phyloP scores from a whole-genome alignment of 176 grass and related monocot species.

The Leersia perrieri region DNA sequence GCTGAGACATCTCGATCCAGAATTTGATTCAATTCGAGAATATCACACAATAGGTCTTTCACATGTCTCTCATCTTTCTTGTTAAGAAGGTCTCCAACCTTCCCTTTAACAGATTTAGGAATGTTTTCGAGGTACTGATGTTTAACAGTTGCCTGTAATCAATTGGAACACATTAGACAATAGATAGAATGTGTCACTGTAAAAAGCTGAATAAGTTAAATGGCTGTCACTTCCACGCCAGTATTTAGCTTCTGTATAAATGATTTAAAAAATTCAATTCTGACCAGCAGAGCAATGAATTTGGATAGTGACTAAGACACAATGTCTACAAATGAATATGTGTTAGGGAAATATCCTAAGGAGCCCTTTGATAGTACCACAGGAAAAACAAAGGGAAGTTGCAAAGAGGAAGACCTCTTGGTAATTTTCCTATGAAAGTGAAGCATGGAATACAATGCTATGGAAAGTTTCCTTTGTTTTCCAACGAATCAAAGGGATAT shows the following conservation, averaged over 20 bases:
- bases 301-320: neutral
- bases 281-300: neutral
- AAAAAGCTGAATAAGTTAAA: neutral
- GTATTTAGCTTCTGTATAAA: neutral
- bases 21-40: constrained; percentile 68
- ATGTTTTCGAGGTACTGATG: constrained; percentile 74
- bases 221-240: neutral
- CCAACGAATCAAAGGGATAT: too few relatives aligned
- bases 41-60: constrained; percentile 50
- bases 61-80: constrained; percentile 51
- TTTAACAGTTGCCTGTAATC: constrained; percentile 65
- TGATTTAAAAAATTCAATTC: neutral
- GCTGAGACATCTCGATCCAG: constrained; percentile 63
- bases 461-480: too few relatives aligned
- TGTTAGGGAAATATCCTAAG: neutral
- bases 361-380: too few relatives aligned
- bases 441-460: too few relatives aligned
- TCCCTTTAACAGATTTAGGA: constrained; percentile 66
- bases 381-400: too few relatives aligned
- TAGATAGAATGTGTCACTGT: neutral
- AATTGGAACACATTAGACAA: neutral
- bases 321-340: neutral
- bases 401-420: too few relatives aligned
- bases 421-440: too few relatives aligned
- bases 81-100: constrained; percentile 59